phyloP scores from a whole-genome alignment of 2,329 filamentous ascomycete species.

The Aspergillus costaricaensis region DNA sequence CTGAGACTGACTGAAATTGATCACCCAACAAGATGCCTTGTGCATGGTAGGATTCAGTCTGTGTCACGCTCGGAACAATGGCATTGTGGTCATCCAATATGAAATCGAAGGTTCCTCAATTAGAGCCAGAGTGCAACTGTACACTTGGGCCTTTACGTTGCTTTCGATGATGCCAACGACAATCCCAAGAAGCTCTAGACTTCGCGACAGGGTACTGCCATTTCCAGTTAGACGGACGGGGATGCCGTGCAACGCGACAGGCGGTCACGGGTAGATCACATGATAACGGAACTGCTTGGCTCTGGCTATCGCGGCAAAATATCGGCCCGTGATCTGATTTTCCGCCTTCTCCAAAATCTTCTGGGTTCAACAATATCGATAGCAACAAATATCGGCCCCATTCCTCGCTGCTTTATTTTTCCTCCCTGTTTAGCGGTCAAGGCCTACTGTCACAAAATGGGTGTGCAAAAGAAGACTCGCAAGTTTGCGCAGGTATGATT shows the following conservation, averaged over 20 bases:
- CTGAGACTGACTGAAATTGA: not conserved
- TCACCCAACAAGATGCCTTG: no score
- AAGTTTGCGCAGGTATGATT: conserved; percentile 83
- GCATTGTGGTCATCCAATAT: not conserved
- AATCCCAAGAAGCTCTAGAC: not conserved
- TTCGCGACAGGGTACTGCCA: not conserved
- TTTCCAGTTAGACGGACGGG: not conserved
- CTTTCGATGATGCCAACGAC: no score
- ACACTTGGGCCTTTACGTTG: no score
- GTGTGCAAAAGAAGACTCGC: conserved; percentile 83
- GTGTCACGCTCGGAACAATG: not conserved
- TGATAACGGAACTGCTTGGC: not conserved
- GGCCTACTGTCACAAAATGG: conserved; percentile 60
- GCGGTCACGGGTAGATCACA: conserved; percentile 1
- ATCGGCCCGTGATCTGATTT: conserved; percentile 9
- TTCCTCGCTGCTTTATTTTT: no score
- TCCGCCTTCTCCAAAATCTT: conserved; percentile 11
- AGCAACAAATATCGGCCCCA: not conserved
- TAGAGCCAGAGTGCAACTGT: not conserved
- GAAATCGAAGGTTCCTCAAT: not conserved
- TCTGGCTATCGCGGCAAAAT: conserved; percentile 5
- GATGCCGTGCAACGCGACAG: not conserved
- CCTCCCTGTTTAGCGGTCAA: not conserved
- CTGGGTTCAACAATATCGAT: not conserved
- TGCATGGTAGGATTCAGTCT: no score